Base-by-base conservation (phyloP, 371 early-diverging fungal species). In the Mortierella sp. region DNA sequence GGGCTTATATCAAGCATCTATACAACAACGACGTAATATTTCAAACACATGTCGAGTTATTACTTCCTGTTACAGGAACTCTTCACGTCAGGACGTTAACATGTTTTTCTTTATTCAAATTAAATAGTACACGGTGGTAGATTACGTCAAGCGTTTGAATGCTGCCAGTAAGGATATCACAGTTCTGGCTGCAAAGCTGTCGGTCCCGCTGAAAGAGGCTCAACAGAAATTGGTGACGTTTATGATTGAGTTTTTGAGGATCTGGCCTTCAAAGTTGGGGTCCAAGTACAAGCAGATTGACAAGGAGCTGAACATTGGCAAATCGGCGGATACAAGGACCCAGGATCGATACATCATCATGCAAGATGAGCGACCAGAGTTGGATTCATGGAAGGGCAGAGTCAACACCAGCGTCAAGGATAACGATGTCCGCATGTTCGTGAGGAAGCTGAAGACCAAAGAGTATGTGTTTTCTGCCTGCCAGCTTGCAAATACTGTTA, bases 161-260 rank as follows among this genome's bases (percentile, higher is more conserved):
- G 77, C 82, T 21, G 80, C 87, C 11, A 82, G 82, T 71, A 86
- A 86, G 41, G 82, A 86, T 24, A 82, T 86, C 27, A 86, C 87
- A 38, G 80, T 75, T 8, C 12, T 86, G 4, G 87, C 87, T 0
- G 82, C 80, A 18, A 82, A 75, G 18, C 80, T 80, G 55, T 77
- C 78, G n/a, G 70, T 82, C 11, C 82, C 87, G 2, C 68, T 86
- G 24, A 82, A 80, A 63, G 82, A 82, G 6, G 87, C 82, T 3
- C 79, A 79, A 78, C 87, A 86, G 82, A 79, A 79, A 63, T 41
- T 86, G 27, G 82, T 82, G 6, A 75, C 82, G 21, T 86, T 86
- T 41, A 82, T 86, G 29, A 86, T 86, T 29, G 82, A 86, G 71
- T 86, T 86, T 75, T 51, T 86, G 48, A 73, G 87, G 41, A 86